Base-by-base conservation (phyloP, 768 basidiomycete species). In the Fistulinella prunicolor region DNA sequence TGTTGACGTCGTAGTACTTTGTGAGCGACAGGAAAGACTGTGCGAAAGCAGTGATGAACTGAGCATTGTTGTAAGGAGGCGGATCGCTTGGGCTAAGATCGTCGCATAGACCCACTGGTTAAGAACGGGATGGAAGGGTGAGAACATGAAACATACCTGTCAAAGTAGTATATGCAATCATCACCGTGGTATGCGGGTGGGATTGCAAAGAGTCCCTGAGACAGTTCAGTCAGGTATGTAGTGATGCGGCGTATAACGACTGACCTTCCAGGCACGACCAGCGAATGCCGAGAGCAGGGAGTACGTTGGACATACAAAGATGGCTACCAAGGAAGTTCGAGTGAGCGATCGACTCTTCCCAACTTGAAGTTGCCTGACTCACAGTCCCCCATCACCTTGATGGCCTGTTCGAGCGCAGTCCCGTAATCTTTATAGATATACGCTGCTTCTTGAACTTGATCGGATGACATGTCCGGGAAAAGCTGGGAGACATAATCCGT, bases 111-210 rank as follows among this genome's bases (percentile, higher is more conserved):
- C 1, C 7, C 16, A 3, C 6, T 12, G 14, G 19, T 39, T 32
- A 7, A 49, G n/a, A 39, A 14, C 17, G 13, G 9, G 29, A 21
- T n/a, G 14, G 7, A 9, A 20, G 2, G 13, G 8, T 7, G 17
- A 32, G 6, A 32, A 14, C n/a, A 34, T 16, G 37, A 12, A 7
- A 9, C 44, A 1, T 32, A 54, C 51, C 56, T 63, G 4, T 70
- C 56, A 50, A 76, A 78, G 46, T 77, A 77, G 51, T 73, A 77
- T 2, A 45, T 28, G 3, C 66, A 30, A 40, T 77, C 76, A 3
- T 57, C 30, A 29, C 62, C 72, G 41, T 67, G 66, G 14, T 38
- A 13, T 4, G 47, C 68, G 4, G 66, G 66, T 21, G 68, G 59
- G 36, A 67, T 34, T 0, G 67, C 66, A 42, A 67, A 67, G 28